These are phyloP conservation scores for Pleurotus djamor DNA, from an alignment of 768 basidiomycete species.

Conservation along the genomic window DNA sequence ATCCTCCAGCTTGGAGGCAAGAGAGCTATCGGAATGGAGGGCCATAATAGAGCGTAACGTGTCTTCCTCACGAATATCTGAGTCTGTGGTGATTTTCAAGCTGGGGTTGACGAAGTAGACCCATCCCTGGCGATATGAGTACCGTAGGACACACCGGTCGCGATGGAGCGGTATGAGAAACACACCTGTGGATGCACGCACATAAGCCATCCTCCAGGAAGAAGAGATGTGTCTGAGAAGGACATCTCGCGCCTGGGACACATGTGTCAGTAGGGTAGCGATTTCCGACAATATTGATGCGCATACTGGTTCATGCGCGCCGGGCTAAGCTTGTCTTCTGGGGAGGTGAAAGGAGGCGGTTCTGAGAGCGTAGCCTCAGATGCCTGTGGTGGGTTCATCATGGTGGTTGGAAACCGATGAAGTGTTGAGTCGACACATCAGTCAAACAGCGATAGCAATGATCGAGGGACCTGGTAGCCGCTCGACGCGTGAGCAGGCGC, in stretches of 20 bases:
- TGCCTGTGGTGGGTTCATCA: too few species aligned
- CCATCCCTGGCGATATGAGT: slow-evolving; percentile 32
- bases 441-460: too few species aligned
- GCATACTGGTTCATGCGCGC: too few species aligned
- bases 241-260: background rate
- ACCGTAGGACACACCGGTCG: background rate
- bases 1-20: slow-evolving; percentile 26
- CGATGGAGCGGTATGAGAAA: background rate
- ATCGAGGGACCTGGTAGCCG: too few species aligned
- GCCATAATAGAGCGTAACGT: slow-evolving; percentile 22
- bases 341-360: too few species aligned
- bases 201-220: background rate
- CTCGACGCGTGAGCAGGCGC: too few species aligned
- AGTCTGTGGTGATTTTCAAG: slow-evolving; percentile 42
- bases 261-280: background rate
- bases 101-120: slow-evolving; percentile 44
- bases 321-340: too few species aligned
- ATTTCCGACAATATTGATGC: background rate
- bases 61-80: slow-evolving; percentile 42
- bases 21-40: slow-evolving; percentile 17
- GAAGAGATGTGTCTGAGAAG: background rate
- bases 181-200: slow-evolving; percentile 6
- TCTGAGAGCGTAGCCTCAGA: too few species aligned
- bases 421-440: too few species aligned
- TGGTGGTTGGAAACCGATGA: too few species aligned